Evolutionary conservation across 345 rosid species (phyloP).

Genomic region (Ailanthus altissimus): DNA sequence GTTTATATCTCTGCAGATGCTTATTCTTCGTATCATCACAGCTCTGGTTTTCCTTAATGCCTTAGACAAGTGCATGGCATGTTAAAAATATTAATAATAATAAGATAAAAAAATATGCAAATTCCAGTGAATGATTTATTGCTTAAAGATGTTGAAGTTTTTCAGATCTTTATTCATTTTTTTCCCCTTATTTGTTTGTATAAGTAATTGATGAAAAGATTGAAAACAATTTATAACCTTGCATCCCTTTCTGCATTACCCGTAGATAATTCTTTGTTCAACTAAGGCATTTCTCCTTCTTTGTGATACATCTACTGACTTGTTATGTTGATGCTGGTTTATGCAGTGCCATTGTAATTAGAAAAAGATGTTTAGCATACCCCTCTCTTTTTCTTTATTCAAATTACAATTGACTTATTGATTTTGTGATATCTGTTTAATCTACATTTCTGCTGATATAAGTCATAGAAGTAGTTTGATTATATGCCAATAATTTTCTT

Average conservation of each 20-base stretch:
- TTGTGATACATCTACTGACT: neutral
- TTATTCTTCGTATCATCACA: neutral
- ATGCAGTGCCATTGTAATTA: neutral
- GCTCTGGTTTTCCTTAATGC: neutral
- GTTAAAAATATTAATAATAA: no score
- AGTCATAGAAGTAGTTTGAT: neutral
- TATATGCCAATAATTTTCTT: neutral
- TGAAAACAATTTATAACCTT: neutral
- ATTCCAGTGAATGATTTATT: neutral
- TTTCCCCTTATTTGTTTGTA: neutral
- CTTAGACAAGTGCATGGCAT: neutral
- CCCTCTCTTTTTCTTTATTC: neutral
- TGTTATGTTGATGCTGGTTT: neutral
- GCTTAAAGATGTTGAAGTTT: neutral
- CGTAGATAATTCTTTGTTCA: neutral
- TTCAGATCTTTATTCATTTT: neutral
- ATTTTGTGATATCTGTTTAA: neutral
- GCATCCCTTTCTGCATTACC: neutral
- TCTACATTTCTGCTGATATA: neutral
- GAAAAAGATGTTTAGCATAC: neutral
- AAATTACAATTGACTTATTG: neutral
- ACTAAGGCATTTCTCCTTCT: neutral
- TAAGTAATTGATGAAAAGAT: neutral
- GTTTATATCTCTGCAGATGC: neutral
- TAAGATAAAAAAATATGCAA: neutral